Evolutionary conservation across 2,329 filamentous ascomycete species (phyloP).

Genomic region (Zalaria sp.): DNA sequence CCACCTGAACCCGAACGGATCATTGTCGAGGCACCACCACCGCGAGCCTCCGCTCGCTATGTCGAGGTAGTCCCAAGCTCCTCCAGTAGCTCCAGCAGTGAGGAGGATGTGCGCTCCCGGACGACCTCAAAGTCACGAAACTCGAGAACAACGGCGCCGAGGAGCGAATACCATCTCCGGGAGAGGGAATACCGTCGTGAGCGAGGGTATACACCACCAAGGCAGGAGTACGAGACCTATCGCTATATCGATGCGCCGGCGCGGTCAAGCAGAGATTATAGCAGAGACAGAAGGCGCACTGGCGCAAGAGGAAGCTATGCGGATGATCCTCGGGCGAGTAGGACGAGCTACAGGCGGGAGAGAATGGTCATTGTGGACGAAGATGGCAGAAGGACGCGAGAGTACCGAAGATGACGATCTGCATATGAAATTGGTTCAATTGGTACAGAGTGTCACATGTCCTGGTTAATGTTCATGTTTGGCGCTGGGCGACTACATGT

Average conservation of each 20-base stretch:
- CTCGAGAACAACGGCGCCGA: constrained; percentile 7
- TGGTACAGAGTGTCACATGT: neutral
- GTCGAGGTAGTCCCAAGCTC: constrained; percentile 28
- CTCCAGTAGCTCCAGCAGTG: constrained; percentile 11
- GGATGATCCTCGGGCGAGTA: constrained; percentile 10
- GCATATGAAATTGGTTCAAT: neutral
- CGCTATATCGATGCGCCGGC: constrained; percentile 29
- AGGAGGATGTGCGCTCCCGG: constrained; percentile 16
- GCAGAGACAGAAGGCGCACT: constrained; percentile 12
- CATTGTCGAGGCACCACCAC: constrained; percentile 21
- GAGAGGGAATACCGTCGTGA: constrained; percentile 30
- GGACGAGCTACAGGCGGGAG: constrained; percentile 10
- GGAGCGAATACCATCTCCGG: constrained; percentile 24
- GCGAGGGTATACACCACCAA: constrained; percentile 13
- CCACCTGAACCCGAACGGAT: constrained; percentile 26
- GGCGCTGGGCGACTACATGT: too few species aligned
- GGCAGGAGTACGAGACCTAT: constrained; percentile 29
- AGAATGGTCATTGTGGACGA: constrained; percentile 8
- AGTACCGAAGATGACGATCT: constrained; percentile 4
- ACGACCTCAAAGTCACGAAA: constrained; percentile 7
- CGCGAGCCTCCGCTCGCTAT: constrained; percentile 24
- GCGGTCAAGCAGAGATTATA: constrained; percentile 11
- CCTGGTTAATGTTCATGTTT: neutral
- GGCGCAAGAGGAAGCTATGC: constrained; percentile 9
- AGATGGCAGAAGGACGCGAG: constrained; percentile 5